Evolutionary conservation across 2,329 filamentous ascomycete species (phyloP).

Genomic region (Fusarium temperatum): DNA sequence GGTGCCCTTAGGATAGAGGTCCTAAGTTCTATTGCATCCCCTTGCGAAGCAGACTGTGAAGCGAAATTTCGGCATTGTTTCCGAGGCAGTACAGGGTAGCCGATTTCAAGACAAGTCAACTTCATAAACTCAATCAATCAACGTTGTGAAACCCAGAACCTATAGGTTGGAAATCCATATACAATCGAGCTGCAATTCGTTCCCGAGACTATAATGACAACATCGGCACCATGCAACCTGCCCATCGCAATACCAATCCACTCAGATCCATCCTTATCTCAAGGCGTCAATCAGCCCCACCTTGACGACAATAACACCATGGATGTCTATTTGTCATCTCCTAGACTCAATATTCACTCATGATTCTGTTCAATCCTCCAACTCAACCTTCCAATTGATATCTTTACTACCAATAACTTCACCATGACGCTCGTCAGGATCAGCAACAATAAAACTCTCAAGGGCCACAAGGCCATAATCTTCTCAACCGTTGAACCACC

Average conservation of each 20-base stretch:
- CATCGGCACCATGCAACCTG: conserved; percentile 23
- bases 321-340: conserved; percentile 35
- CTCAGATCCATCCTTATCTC: background rate
- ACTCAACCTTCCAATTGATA: rapidly evolving
- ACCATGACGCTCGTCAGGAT: conserved; percentile 31
- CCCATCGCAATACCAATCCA: background rate
- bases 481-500: conserved; percentile 48
- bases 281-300: conserved; percentile 40
- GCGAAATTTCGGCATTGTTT: background rate
- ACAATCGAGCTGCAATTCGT: background rate
- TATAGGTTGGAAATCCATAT: background rate
- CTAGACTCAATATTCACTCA: background rate
- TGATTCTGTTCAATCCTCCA: background rate
- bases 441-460: conserved; percentile 50
- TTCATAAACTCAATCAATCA: background rate
- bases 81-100: background rate
- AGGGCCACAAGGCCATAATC: conserved; percentile 60
- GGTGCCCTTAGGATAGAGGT: no score
- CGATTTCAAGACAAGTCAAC: background rate
- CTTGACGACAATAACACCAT: conserved; percentile 29
- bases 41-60: background rate
- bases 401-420: rapidly evolving
- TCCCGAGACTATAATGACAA: conserved; percentile 24
- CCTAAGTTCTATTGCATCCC: no score
- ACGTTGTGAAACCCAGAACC: background rate